Base-by-base conservation (phyloP, 306 rosid genomes). In the Spatholobus suberectus region DNA sequence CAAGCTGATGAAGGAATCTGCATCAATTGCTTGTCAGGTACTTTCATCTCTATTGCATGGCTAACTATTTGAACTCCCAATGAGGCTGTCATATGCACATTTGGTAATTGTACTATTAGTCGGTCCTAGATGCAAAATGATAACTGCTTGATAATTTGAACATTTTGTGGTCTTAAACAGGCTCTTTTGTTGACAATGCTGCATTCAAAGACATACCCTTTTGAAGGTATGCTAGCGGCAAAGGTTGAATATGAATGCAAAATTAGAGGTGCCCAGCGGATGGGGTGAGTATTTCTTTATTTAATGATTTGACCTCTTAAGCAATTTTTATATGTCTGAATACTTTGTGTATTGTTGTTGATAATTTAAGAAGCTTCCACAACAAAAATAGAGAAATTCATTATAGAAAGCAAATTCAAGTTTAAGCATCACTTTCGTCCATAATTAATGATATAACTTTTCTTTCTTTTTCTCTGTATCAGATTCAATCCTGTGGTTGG, bases 401-500 rank as follows among this genome's bases (percentile, higher is more conserved):
- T 70, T 46, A n/a, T 74, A 70, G 29, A 66, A 63, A 58, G 35
- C 51, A 66, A 73, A 44, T 55, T n/a, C 59, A 17, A 61, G 68
- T 40, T 32, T 83, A 51, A 70, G 52, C 76, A 18, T 40, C 77
- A 72, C 76, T 14, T 70, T 41, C 52, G 51, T 47, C 49, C 61
- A 59, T 58, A 32, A 6, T 47, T 54, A 21, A 40, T 65, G 84
- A 51, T 77, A 80, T 38, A 32, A 61, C 20, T 34, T 80, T 81
- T n/a, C n/a, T 68, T 27, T 83, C 46, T 38, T 76, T 75, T 29
- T 74, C 32, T 17, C 8, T 61, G 23, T 49, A 51, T 70, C 95
- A 96, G 97, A 74, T 96, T 92, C 89, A 94, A 92, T 75, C 99
- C 99, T 27, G 99, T 96, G 75, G 97, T 94, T 82, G 97, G 98